Conservation (phyloP, 768 basidiomycete species). For the Vararia minispora region DNA sequence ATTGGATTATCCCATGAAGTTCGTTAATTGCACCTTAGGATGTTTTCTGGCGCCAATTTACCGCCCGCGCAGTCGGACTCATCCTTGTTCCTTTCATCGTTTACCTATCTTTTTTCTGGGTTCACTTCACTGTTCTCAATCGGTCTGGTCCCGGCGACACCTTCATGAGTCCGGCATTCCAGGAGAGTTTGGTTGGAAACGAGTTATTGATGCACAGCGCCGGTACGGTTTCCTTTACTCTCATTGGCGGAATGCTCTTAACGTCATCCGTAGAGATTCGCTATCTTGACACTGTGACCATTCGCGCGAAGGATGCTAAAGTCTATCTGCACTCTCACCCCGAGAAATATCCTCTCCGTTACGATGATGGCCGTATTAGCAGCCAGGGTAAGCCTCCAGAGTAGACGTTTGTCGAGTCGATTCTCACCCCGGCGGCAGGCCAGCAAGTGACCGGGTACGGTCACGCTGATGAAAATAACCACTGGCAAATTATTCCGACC, state of each 20-base stretch:
- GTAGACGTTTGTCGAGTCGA: neutral
- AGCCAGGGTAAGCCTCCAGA: conserved; percentile 55
- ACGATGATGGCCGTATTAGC: conserved; percentile 91
- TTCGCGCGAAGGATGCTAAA: conserved; percentile 90
- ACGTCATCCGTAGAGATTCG: conserved; percentile 58
- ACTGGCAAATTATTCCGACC: conserved; percentile 93
- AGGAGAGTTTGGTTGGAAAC: conserved; percentile 88
- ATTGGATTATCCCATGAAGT: no score
- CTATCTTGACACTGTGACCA: conserved; percentile 80
- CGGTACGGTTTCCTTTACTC: conserved; percentile 40
- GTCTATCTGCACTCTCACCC: conserved; percentile 89
- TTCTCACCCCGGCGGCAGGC: conserved; percentile 31
- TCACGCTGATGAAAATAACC: conserved; percentile 89
- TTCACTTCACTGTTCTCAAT: conserved; percentile 84
- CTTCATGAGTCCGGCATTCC: conserved; percentile 98
- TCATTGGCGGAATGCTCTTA: conserved; percentile 2
- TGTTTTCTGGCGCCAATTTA: conserved; percentile 83
- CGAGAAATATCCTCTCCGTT: conserved; percentile 85
- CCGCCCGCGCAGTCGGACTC: conserved; percentile 71
- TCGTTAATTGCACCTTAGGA: conserved; percentile 19
- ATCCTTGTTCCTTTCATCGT: conserved; percentile 83
- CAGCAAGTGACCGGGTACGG: conserved; percentile 96
- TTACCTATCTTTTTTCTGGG: conserved; percentile 92
- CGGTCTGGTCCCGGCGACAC: conserved; percentile 87
- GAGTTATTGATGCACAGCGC: conserved; percentile 87